phyloP scores from a whole-genome alignment of 2,329 filamentous ascomycete genomes.

The Penicillium aurantiogriseum region DNA sequence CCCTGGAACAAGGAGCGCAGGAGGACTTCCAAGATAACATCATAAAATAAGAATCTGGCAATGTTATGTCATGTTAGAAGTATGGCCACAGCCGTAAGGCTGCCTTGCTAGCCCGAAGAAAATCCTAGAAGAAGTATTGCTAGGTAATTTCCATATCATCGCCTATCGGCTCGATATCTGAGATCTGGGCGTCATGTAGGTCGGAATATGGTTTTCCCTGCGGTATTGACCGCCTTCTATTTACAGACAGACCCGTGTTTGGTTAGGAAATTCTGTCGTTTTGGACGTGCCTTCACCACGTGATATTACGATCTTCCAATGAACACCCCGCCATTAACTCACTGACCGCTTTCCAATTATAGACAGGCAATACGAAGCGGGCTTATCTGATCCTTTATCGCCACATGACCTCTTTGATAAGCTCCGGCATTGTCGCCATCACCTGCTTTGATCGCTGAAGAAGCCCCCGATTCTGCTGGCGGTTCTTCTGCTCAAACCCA shows the following conservation, averaged over 20 bases:
- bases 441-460: not conserved
- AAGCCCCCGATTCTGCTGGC: not conserved
- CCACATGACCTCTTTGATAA: not conserved
- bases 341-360: not conserved
- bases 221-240: constrained; percentile 11
- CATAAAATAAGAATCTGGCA: not conserved
- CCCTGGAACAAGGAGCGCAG: constrained; percentile 33
- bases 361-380: not conserved
- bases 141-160: constrained; percentile 19
- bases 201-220: constrained; percentile 12
- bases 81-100: constrained; percentile 18
- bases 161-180: constrained; percentile 23
- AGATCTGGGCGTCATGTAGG: constrained; percentile 20
- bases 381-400: not conserved
- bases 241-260: not conserved
- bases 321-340: not conserved
- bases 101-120: constrained; percentile 1
- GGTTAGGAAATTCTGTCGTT: not conserved
- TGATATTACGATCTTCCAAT: not conserved
- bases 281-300: not conserved
- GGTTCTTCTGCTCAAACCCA: not conserved
- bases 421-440: not conserved
- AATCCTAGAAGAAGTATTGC: not conserved
- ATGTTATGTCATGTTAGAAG: constrained; percentile 24
- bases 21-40: constrained; percentile 31